Evolutionary conservation across 2,329 filamentous ascomycete genomes (phyloP).

Genomic region (Claviceps maximensis): DNA sequence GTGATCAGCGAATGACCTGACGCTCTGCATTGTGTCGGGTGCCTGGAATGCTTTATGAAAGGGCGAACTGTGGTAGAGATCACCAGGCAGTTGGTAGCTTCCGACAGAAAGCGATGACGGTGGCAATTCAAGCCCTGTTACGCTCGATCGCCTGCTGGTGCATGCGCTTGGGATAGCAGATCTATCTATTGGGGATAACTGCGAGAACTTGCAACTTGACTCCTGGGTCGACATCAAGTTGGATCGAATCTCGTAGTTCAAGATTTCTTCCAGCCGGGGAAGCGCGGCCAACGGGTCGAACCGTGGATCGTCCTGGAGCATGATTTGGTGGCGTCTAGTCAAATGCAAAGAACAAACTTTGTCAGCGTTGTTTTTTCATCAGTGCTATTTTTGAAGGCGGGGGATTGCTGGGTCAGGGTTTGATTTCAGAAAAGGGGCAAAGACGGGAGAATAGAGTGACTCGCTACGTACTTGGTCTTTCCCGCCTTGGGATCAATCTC

Average conservation of each 20-base stretch:
- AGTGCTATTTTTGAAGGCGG: conserved; percentile 6
- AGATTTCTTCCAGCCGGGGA: conserved; percentile 19
- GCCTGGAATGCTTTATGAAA: conserved; percentile 11
- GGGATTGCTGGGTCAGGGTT: conserved; percentile 1
- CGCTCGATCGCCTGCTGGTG: conserved; percentile 14
- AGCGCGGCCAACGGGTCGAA: conserved; percentile 36
- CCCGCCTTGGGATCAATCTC: conserved; percentile 58
- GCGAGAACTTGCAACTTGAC: conserved; percentile 26
- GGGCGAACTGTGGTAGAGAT: conserved; percentile 21
- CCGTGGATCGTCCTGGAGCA: conserved; percentile 68
- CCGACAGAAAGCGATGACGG: conserved; percentile 22
- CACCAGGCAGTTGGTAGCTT: conserved; percentile 20
- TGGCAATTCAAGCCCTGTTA: conserved; percentile 19
- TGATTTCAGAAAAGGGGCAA: conserved; percentile 1
- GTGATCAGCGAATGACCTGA: conserved; percentile 25
- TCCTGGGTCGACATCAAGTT: conserved; percentile 22
- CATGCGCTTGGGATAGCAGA: conserved; percentile 19
- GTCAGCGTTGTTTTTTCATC: not conserved
- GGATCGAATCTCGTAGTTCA: conserved; percentile 23
- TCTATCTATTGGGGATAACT: conserved; percentile 27
- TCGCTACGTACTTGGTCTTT: conserved; percentile 52
- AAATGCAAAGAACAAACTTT: not conserved
- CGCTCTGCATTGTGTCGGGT: conserved; percentile 11
- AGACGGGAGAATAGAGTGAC: not conserved
- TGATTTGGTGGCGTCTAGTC: conserved; percentile 59